phyloP scores from a whole-genome alignment of 495 filamentous ascomycete genomes.

The Evansstolkia leycettana region DNA sequence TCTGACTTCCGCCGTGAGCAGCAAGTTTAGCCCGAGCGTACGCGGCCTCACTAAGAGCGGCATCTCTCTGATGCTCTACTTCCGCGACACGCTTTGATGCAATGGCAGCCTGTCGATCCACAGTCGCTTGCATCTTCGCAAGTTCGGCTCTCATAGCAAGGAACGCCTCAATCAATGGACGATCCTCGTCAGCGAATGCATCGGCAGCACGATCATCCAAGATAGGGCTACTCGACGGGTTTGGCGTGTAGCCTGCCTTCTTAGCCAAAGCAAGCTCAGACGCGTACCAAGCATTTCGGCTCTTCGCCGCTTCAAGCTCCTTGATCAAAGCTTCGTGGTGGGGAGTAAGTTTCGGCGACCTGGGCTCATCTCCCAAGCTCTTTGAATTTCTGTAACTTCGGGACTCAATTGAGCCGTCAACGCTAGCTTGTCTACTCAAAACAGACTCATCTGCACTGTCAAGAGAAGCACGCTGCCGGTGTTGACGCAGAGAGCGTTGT shows the following conservation, averaged over 20 bases:
- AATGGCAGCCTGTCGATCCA: conserved; percentile 71
- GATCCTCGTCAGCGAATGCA: conserved; percentile 77
- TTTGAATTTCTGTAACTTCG: conserved; percentile 28
- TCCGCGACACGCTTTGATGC: conserved; percentile 86
- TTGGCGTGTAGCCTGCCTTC: conserved; percentile 75
- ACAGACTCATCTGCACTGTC: conserved; percentile 36
- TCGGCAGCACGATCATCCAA: conserved; percentile 68
- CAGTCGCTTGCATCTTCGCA: conserved; percentile 59
- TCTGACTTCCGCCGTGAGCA: conserved; percentile 61
- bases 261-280: conserved; percentile 84
- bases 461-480: conserved; percentile 30
- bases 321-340: conserved; percentile 50
- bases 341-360: conserved; percentile 31
- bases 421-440: conserved; percentile 27
- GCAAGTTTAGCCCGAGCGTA: conserved; percentile 91
- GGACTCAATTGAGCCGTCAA: conserved; percentile 33
- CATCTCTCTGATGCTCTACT: conserved; percentile 84
- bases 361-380: conserved; percentile 28
- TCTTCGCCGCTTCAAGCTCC: conserved; percentile 72
- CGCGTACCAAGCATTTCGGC: conserved; percentile 91
- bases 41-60: conserved; percentile 80
- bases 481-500: conserved; percentile 31
- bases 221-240: conserved; percentile 54
- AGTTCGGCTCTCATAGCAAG: conserved; percentile 81
- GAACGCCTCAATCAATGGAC: conserved; percentile 84